Evolutionary conservation across 768 basidiomycete species (phyloP).

Genomic region (Russula griseocarnosa): DNA sequence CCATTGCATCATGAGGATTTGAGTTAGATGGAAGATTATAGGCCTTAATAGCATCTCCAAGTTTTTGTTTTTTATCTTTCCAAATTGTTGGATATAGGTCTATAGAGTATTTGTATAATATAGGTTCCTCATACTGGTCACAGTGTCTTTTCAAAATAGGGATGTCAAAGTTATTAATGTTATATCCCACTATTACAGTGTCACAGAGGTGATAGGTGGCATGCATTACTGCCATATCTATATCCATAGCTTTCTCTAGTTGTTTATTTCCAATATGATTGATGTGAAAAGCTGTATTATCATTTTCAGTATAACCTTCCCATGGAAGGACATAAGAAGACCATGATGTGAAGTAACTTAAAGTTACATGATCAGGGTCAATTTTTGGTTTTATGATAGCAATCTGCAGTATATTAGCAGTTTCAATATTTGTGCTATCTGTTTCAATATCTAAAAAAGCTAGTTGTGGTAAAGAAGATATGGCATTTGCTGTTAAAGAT

Average conservation of each 20-base stretch:
- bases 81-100: background rate
- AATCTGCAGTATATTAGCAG: background rate
- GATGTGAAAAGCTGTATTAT: background rate
- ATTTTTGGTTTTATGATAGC: background rate
- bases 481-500: background rate
- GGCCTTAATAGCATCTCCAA: background rate
- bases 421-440: background rate
- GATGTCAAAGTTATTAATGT: background rate
- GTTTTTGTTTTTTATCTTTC: background rate
- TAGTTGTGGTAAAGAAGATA: background rate
- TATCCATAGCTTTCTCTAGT: background rate
- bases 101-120: background rate
- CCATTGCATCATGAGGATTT: conserved; percentile 1
- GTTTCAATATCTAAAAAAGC: background rate
- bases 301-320: background rate
- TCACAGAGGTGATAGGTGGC: background rate
- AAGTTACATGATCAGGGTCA: background rate
- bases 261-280: background rate
- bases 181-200: background rate
- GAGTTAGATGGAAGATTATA: background rate
- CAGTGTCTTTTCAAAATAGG: background rate
- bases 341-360: background rate
- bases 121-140: background rate
- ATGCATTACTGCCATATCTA: background rate
- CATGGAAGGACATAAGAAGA: background rate